A percentile compares a stretch with the other conserved stretches of the same genome.
Evolutionary conservation across 345 rosid genomes (phyloP).

Genomic region (Gossypium bickii): DNA sequence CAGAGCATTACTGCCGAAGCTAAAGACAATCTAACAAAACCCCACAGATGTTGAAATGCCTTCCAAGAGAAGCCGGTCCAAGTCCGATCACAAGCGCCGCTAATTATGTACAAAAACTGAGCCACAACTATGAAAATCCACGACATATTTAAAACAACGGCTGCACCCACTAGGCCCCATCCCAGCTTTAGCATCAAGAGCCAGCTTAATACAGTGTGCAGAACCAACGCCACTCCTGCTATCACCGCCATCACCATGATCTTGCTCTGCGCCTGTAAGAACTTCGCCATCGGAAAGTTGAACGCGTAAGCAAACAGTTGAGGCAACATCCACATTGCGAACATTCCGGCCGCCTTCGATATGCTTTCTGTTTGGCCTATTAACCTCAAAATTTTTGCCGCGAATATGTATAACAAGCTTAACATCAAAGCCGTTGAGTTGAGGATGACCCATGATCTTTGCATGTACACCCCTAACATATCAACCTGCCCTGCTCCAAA

Average conservation of each 20-base stretch:
- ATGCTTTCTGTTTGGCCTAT: conserved; percentile 71
- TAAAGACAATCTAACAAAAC: conserved; percentile 62
- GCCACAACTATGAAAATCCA: conserved; percentile 62
- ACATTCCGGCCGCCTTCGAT: conserved; percentile 61
- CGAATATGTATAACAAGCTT: conserved; percentile 55
- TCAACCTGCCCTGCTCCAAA: conserved; percentile 76
- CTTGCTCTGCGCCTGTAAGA: conserved; percentile 89
- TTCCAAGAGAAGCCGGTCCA: conserved; percentile 80
- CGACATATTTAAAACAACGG: conserved; percentile 57
- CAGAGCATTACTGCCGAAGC: conserved; percentile 96
- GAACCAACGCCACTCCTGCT: conserved; percentile 44
- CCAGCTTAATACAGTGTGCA: conserved; percentile 71
- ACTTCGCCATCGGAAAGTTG: conserved; percentile 78
- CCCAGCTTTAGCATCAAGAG: conserved; percentile 47
- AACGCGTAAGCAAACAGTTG: conserved; percentile 73
- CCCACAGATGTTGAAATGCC: conserved; percentile 72
- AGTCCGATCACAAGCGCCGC: conserved; percentile 73
- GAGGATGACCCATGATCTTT: conserved; percentile 88
- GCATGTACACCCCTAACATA: conserved; percentile 87
- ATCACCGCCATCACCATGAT: conserved; percentile 78
- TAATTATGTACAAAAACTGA: conserved; percentile 53
- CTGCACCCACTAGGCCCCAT: conserved; percentile 77
- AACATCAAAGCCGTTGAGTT: conserved; percentile 52
- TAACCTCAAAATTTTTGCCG: conserved; percentile 38
- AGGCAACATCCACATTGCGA: conserved; percentile 82